A percentile compares a stretch with the other conserved stretches of the same genome.
Conservation (phyloP, 73 alveolate species). For the Effrenium voratum region DNA sequence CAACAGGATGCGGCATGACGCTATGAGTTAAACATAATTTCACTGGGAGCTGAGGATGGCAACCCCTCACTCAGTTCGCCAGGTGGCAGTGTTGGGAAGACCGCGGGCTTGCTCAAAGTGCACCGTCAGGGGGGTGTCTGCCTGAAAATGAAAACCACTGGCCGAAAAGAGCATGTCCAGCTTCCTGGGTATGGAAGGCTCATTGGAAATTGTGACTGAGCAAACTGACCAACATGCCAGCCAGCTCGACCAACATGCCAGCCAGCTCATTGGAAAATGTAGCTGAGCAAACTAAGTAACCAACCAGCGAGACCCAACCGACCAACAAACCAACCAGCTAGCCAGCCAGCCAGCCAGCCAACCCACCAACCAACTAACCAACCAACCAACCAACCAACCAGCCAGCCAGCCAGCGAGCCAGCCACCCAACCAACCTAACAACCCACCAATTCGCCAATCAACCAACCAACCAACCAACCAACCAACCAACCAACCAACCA, state of each 20-base stretch:
- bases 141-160: background rate
- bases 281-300: no score
- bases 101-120: constrained; percentile 70
- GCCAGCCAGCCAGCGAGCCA: background rate
- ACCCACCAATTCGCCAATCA: background rate
- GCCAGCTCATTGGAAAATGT: no score
- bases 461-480: background rate
- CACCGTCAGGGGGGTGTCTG: constrained; percentile 24
- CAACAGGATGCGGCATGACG: no score
- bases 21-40: no score
- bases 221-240: no score
- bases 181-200: background rate
- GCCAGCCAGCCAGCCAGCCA: background rate
- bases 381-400: background rate
- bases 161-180: no score
- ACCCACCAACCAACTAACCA: background rate
- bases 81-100: constrained; percentile 16
- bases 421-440: background rate
- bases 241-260: no score
- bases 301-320: no score
- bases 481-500: no score
- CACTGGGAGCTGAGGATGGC: no score
- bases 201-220: no score
- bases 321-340: background rate
- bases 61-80: no score